Evolutionary conservation across 2,329 filamentous ascomycete species (phyloP).

Genomic region (Davidsoniella australis): DNA sequence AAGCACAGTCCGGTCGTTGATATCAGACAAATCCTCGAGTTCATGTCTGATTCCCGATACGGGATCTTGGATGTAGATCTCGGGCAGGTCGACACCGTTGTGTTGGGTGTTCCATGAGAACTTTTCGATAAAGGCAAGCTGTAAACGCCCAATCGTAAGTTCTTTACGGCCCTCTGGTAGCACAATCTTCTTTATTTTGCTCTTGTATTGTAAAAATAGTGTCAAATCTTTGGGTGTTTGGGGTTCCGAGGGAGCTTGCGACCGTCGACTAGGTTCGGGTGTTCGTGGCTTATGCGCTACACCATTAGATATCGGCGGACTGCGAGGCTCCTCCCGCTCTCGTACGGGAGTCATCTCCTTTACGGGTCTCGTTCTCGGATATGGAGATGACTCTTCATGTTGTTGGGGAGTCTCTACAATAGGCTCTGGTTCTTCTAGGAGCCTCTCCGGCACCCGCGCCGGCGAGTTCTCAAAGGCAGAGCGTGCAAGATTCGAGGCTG

Average conservation of each 20-base stretch:
- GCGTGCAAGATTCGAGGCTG: constrained; percentile 28
- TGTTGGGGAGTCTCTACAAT: not conserved
- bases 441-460: not conserved
- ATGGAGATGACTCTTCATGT: not conserved
- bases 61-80: constrained; percentile 95
- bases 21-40: constrained; percentile 77
- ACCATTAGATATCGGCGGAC: constrained; percentile 1
- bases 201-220: constrained; percentile 89
- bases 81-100: constrained; percentile 79
- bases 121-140: constrained; percentile 95
- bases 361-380: constrained; percentile 1
- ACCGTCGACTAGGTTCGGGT: constrained; percentile 17
- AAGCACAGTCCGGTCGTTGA: constrained; percentile 90
- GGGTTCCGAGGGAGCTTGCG: constrained; percentile 44
- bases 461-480: constrained; percentile 12
- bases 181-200: constrained; percentile 90
- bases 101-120: constrained; percentile 98
- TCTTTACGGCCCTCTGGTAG: constrained; percentile 70
- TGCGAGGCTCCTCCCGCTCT: not conserved
- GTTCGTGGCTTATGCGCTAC: constrained; percentile 13
- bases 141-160: constrained; percentile 70
- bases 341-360: constrained; percentile 4
- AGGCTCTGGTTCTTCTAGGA: constrained; percentile 10
- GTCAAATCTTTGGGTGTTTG: constrained; percentile 69
- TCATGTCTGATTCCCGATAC: constrained; percentile 94